Conservation (phyloP, 1,284 basidiomycete genomes). For the Mycosarcoma maydis region DNA sequence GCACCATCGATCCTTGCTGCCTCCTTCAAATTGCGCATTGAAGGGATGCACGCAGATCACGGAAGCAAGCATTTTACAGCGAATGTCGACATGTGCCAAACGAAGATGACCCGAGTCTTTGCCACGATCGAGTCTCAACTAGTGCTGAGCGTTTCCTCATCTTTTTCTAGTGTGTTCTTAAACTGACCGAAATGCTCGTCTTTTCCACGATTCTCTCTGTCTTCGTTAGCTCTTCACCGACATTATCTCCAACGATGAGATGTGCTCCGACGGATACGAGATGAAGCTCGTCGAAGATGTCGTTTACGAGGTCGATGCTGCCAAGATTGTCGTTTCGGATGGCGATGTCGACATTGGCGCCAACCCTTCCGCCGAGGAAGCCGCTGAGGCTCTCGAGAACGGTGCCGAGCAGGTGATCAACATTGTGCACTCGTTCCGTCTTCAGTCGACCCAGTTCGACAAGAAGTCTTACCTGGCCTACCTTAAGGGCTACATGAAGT, state of each 20-base stretch:
- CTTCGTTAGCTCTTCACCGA: conserved; percentile 74
- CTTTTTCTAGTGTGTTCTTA: neutral
- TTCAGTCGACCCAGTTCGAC: conserved; percentile 84
- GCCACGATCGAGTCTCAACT: neutral
- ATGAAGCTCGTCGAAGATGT: conserved; percentile 85
- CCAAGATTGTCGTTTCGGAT: conserved; percentile 78
- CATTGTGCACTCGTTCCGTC: conserved; percentile 90
- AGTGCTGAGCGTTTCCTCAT: conserved; percentile 1
- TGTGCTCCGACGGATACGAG: conserved; percentile 69
- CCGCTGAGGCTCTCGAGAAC: conserved; percentile 82
- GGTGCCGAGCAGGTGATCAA: conserved; percentile 84
- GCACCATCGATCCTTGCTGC: too few species aligned
- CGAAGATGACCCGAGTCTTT: too few species aligned
- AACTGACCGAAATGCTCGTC: conserved; percentile 3
- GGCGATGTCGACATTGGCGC: conserved; percentile 92
- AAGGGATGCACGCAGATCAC: too few species aligned
- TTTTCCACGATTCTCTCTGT: neutral
- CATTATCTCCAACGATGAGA: conserved; percentile 84
- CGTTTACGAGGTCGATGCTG: conserved; percentile 89
- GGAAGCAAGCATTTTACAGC: too few species aligned
- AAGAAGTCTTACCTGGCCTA: conserved; percentile 88
- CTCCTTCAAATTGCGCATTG: too few species aligned
- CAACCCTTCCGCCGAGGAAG: conserved; percentile 79
- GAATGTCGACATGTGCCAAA: too few species aligned
- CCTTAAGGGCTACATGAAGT: conserved; percentile 89